A percentile compares a stretch with the other conserved stretches of the same genome.
Evolutionary conservation across 1,284 basidiomycete species (phyloP).

Genomic region (Cryptococcus sp.): DNA sequence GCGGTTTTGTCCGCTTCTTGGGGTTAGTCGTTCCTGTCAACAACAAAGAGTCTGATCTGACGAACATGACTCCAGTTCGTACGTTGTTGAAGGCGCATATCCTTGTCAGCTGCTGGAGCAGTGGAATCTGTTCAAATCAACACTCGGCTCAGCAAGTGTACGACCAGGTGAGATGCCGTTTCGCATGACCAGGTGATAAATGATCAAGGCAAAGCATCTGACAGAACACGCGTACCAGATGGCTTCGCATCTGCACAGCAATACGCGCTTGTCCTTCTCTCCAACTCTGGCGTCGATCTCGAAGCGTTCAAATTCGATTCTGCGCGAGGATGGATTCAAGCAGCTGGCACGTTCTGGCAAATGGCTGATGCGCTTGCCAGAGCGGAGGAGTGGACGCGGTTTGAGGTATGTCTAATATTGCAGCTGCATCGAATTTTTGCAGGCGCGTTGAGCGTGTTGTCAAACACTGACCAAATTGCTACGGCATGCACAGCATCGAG

Average conservation of each 20-base stretch:
- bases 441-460: too few relatives aligned
- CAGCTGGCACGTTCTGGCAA: constrained; percentile 88
- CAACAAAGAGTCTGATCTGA: constrained; percentile 9
- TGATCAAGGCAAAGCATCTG: neutral
- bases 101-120: constrained; percentile 72
- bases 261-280: constrained; percentile 84
- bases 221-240: constrained; percentile 64
- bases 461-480: too few relatives aligned
- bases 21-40: constrained; percentile 53
- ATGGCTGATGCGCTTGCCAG: constrained; percentile 71
- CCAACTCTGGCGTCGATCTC: constrained; percentile 84
- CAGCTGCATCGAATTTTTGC: neutral
- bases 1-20: constrained; percentile 74
- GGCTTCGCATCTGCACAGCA: constrained; percentile 62
- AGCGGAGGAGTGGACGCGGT: constrained; percentile 75
- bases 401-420: constrained; percentile 68
- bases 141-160: constrained; percentile 76
- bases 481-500: constrained; percentile 71
- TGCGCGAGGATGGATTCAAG: constrained; percentile 74
- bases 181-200: too few relatives aligned
- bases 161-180: constrained; percentile 67
- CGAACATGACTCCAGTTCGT: constrained; percentile 56
- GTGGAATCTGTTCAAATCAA: constrained; percentile 80
- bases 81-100: constrained; percentile 82
- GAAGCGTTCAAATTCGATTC: constrained; percentile 71